phyloP scores from a whole-genome alignment of 139 green algal genomes.

The Chlamydomonas incerta region DNA sequence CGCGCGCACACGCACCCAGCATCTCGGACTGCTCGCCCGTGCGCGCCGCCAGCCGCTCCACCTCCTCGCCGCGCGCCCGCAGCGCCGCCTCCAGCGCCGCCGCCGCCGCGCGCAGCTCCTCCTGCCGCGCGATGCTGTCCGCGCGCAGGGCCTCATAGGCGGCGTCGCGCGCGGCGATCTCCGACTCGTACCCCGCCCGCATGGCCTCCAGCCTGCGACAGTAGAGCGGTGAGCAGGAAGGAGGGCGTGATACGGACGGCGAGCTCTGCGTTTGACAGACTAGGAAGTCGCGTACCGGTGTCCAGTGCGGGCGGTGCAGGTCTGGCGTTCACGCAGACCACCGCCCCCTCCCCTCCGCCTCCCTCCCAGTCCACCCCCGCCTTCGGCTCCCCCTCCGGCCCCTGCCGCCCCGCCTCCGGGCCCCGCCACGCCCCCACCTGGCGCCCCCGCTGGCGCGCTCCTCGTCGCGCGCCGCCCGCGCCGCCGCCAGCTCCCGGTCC shows the following conservation, averaged over 20 bases:
- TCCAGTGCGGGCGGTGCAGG: no score
- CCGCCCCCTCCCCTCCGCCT: no score
- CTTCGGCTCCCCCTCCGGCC: no score
- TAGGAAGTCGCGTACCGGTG: no score
- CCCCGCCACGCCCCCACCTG: conserved; percentile 13
- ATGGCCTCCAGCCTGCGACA: neutral
- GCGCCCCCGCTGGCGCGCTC: neutral
- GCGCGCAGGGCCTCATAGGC: neutral
- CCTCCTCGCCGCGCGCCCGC: neutral
- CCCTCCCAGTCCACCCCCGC: no score
- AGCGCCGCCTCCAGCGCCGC: conserved; percentile 2
- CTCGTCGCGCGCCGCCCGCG: neutral
- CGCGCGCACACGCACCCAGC: conserved; percentile 21
- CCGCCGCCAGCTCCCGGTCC: neutral
- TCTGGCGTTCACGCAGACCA: no score
- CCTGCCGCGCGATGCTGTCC: conserved; percentile 5
- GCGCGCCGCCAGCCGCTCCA: conserved; percentile 6
- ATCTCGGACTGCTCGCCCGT: conserved; percentile 15
- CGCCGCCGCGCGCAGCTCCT: conserved; percentile 7
- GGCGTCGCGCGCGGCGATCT: neutral
- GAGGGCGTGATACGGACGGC: no score
- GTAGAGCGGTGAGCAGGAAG: neutral
- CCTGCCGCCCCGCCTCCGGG: no score
- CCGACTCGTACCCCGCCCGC: neutral
- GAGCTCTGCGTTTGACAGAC: no score